These are phyloP conservation scores for Ramaria sp. DNA, from an alignment of 768 basidiomycete genomes.

Conservation along the genomic window DNA sequence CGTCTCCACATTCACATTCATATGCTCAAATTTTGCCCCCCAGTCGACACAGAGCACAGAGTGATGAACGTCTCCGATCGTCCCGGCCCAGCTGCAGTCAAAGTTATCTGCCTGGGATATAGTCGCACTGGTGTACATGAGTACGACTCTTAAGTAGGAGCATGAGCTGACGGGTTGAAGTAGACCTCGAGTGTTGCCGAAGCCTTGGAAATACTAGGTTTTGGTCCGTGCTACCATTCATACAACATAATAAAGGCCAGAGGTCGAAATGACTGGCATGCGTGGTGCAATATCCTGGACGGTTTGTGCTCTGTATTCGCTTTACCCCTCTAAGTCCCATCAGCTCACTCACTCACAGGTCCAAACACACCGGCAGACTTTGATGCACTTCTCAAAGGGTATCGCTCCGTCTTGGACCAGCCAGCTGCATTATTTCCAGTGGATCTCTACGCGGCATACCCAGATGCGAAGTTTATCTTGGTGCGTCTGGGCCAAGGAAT, in stretches of 20 bases:
- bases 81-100: not conserved
- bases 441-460: constrained; percentile 1
- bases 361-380: not conserved
- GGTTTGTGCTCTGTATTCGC: not conserved
- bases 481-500: not conserved
- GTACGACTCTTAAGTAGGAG: not conserved
- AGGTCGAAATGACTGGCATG: not conserved
- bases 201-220: not conserved
- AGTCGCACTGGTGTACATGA: not conserved
- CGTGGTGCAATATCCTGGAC: not conserved
- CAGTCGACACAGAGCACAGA: no score
- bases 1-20: no score
- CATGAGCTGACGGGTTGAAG: not conserved
- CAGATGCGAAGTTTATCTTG: constrained; percentile 5
- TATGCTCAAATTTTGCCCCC: no score
- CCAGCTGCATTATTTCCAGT: not conserved
- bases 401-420: not conserved
- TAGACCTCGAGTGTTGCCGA: not conserved
- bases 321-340: not conserved
- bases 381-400: not conserved
- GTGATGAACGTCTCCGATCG: not conserved
- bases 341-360: not conserved
- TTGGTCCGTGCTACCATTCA: constrained; percentile 2
- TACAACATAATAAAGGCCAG: not conserved
- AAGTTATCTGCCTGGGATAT: not conserved